Percentiles rank a stretch among this genome's conserved stretches.
Conservation (phyloP, 163 green algal genomes). For the Chlorella variabilis region DNA sequence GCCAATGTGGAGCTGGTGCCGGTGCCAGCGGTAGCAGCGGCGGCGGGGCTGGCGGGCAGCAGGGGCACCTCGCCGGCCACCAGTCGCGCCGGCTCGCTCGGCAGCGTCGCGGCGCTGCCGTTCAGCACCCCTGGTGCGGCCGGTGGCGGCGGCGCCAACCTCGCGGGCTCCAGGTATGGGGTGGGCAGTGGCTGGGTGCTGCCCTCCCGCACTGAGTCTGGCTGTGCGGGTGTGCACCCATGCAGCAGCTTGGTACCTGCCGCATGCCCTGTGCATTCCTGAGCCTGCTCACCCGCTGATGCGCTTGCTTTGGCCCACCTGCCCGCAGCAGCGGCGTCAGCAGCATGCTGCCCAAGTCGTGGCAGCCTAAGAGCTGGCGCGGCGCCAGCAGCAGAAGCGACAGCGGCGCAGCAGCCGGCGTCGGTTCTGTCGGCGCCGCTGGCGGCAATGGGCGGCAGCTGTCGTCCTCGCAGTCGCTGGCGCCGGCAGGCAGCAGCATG, state of each 20-base stretch:
- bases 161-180: neutral
- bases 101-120: neutral
- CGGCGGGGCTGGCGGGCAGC: neutral
- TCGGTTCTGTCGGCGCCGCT: slow-evolving; percentile 15
- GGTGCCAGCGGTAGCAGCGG: slow-evolving; percentile 18
- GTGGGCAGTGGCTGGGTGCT: neutral
- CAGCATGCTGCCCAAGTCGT: slow-evolving; percentile 41
- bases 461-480: neutral
- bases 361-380: slow-evolving; percentile 49
- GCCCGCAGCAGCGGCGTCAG: neutral
- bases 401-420: slow-evolving; percentile 12
- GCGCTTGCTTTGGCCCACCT: too few relatives aligned
- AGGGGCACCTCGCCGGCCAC: neutral
- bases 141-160: too few relatives aligned
- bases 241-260: too few relatives aligned
- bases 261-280: too few relatives aligned
- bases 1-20: slow-evolving; percentile 56
- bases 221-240: too few relatives aligned
- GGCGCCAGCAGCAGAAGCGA: slow-evolving; percentile 4
- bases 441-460: slow-evolving; percentile 36
- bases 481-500: neutral
- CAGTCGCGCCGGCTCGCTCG: neutral
- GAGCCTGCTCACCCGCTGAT: too few relatives aligned
- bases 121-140: neutral
- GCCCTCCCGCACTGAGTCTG: too few relatives aligned